Conservation (phyloP, 2,329 filamentous ascomycete species). For the Cladosporium oxysporum region DNA sequence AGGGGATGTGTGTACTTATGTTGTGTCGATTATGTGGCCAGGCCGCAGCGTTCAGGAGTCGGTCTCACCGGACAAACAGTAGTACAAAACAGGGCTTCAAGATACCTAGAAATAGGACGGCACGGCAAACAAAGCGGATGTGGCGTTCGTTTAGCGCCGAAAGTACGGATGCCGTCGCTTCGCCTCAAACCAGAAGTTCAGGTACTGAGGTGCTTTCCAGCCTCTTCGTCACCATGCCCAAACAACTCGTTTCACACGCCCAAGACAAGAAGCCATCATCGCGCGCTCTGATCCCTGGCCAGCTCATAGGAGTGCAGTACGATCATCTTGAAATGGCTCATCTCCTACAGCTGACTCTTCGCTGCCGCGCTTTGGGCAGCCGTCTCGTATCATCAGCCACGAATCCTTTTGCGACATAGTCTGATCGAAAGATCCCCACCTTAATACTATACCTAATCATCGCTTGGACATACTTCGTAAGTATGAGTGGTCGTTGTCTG, state of each 20-base stretch:
- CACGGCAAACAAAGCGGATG: background rate
- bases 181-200: background rate
- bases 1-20: background rate
- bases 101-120: conserved; percentile 2
- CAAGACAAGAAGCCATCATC: background rate
- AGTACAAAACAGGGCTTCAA: background rate
- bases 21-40: background rate
- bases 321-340: background rate
- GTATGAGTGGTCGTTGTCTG: background rate
- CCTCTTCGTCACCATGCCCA: background rate
- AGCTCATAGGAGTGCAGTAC: background rate
- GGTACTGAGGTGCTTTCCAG: too few relatives aligned
- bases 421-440: background rate
- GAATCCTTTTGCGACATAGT: background rate
- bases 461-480: background rate
- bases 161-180: background rate
- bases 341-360: background rate
- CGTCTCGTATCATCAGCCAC: background rate
- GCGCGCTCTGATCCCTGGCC: background rate
- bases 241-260: background rate
- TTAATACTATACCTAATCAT: background rate
- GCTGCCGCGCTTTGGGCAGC: background rate
- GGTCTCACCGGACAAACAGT: background rate
- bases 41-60: conserved; percentile 9
- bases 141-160: background rate